phyloP scores from a whole-genome alignment of 495 filamentous ascomycete genomes.

The Hyaloscypha variabilis region DNA sequence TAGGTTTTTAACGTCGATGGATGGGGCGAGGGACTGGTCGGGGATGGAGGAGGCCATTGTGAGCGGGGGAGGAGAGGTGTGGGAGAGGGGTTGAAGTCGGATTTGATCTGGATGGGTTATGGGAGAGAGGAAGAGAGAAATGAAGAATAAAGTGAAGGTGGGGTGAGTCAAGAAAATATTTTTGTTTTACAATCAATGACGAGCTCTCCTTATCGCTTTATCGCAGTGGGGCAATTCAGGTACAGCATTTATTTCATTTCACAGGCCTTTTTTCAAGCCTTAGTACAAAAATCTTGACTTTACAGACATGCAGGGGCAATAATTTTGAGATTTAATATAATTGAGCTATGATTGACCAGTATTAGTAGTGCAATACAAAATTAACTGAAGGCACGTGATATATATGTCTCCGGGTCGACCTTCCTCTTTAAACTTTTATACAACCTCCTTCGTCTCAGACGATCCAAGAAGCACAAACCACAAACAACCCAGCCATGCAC shows the following conservation, averaged over 20 bases:
- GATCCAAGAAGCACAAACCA: no score
- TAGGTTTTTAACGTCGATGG: slow-evolving; percentile 71
- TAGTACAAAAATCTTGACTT: no score
- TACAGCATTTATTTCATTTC: not conserved
- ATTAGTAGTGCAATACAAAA: no score
- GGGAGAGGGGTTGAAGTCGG: not conserved
- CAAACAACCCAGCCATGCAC: no score
- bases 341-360: no score
- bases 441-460: no score
- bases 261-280: not conserved
- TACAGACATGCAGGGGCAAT: no score
- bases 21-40: slow-evolving; percentile 26
- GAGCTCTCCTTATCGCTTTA: not conserved
- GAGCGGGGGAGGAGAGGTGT: not conserved
- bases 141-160: not conserved
- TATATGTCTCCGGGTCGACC: no score
- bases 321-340: no score
- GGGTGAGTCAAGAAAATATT: not conserved
- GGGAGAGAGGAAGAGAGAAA: not conserved
- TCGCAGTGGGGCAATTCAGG: not conserved
- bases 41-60: not conserved
- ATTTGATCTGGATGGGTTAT: not conserved
- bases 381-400: no score
- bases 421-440: no score
- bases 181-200: not conserved